Evolutionary conservation across 495 filamentous ascomycete species (phyloP), one percentile per base, ranked within the genome.

Genomic region (Thozetella sp.): DNA sequence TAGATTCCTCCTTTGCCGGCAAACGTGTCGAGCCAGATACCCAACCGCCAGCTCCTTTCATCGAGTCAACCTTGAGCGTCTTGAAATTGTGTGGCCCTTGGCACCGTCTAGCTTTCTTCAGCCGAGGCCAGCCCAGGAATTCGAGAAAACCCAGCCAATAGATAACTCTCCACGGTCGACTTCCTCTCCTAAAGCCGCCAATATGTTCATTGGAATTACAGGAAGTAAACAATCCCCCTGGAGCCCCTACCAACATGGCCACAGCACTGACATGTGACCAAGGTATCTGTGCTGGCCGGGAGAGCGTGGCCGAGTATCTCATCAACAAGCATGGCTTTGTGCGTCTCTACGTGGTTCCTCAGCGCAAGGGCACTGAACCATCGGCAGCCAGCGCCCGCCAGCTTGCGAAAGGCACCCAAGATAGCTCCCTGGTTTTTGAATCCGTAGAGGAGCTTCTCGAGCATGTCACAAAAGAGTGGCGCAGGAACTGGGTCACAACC

Each of bases 261-360:
- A 60, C 57, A 54, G 61, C 61, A 61, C 70, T 67, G 48, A 67
- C 65, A 56, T 51, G 25, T 22, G 48, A 52, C 40, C 54, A 67
- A 96, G 93, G 89, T 57, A 92, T 97, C 57, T 97, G 92, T 72
- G 87, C 94, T 26, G 95, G 95, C 59, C 97, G 96, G 74, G 85
- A 86, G 65, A 89, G 92, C 13, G 87, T 97, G 48, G 92, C 93
- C 51, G 79, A 89, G 26, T 96, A 93, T 67, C 83, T 99, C 13
- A 83, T 91, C 58, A 76, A 90, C 24, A 77, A 90, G 43, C 86
- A 96, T 68, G 88, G 82, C 24, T 99, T 97, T 67, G 84, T 77
- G 43, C 80, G 77, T 11, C 72, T 93, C 24, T 72, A 72, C 46
- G 66, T 89, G 37, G 58, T 60, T 3, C 57, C 25, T 22, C 22